phyloP scores from a whole-genome alignment of 2,329 filamentous ascomycete genomes.

The Diaporthe citri region DNA sequence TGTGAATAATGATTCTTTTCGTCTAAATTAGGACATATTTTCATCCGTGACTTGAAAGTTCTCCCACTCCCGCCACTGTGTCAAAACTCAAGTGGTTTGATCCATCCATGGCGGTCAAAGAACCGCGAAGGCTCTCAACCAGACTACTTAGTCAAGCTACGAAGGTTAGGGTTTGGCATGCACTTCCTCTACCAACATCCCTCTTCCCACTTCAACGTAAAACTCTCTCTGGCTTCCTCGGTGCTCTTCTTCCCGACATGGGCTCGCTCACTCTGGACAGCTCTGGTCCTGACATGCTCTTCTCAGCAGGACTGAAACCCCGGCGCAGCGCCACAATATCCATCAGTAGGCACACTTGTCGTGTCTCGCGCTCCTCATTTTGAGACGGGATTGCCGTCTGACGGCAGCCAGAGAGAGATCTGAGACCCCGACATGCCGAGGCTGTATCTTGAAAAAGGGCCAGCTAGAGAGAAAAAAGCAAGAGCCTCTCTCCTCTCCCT shows the following conservation, averaged over 20 bases:
- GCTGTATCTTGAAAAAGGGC: neutral
- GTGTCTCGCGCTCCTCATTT: conserved; percentile 6
- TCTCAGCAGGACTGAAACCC: conserved; percentile 12
- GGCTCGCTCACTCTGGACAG: neutral
- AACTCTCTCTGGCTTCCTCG: neutral
- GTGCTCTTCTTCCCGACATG: neutral
- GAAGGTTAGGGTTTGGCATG: neutral
- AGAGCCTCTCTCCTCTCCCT: neutral
- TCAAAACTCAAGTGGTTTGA: too few relatives aligned
- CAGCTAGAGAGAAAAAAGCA: neutral
- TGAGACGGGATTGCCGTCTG: conserved; percentile 21
- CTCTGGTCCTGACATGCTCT: neutral
- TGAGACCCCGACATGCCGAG: neutral
- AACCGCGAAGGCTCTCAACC: neutral
- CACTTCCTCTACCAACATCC: neutral
- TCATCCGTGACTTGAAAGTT: neutral
- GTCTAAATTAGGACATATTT: neutral
- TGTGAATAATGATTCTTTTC: conserved; percentile 24
- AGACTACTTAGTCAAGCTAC: neutral
- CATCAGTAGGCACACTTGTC: neutral
- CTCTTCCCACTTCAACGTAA: neutral
- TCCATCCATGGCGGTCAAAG: neutral
- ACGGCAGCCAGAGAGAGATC: neutral
- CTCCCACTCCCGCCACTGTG: neutral
- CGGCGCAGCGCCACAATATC: conserved; percentile 22